Evolutionary conservation across 139 green algal species (phyloP).

Genomic region (Chlamydomonas applanata): DNA sequence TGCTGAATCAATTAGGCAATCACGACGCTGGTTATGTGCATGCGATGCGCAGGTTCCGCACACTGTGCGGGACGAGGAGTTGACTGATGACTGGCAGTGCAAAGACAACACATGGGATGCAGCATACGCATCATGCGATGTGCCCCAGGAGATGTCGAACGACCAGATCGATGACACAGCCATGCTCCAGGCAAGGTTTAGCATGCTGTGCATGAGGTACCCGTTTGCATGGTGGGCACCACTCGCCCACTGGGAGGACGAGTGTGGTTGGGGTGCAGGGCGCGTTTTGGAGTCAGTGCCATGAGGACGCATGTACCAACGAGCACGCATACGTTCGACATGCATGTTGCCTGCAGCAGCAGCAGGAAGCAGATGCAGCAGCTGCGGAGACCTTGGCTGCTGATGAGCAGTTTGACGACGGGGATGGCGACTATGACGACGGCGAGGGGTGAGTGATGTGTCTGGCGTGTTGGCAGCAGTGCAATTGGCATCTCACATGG

Average conservation of each 20-base stretch:
- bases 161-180: slow-evolving; percentile 75
- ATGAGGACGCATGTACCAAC: too few relatives aligned
- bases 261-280: too few relatives aligned
- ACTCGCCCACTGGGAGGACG: too few relatives aligned
- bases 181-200: slow-evolving; percentile 31
- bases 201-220: too few relatives aligned
- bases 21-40: not conserved
- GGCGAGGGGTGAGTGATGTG: slow-evolving; percentile 16
- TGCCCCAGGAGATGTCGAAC: slow-evolving; percentile 64
- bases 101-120: slow-evolving; percentile 73
- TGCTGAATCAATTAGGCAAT: not conserved
- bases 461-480: too few relatives aligned
- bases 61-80: slow-evolving; percentile 63
- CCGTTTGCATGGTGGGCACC: too few relatives aligned
- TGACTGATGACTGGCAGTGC: slow-evolving; percentile 78
- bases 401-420: slow-evolving; percentile 29
- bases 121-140: slow-evolving; percentile 49
- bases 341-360: slow-evolving; percentile 9
- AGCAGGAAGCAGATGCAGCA: slow-evolving; percentile 23
- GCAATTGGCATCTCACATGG: too few relatives aligned
- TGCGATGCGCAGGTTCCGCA: slow-evolving; percentile 79
- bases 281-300: too few relatives aligned
- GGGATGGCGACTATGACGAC: slow-evolving; percentile 32
- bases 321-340: not conserved
- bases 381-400: not conserved